These are phyloP conservation scores for Auriscalpium orientale DNA, from an alignment of 768 basidiomycete genomes.

Conservation along the genomic window DNA sequence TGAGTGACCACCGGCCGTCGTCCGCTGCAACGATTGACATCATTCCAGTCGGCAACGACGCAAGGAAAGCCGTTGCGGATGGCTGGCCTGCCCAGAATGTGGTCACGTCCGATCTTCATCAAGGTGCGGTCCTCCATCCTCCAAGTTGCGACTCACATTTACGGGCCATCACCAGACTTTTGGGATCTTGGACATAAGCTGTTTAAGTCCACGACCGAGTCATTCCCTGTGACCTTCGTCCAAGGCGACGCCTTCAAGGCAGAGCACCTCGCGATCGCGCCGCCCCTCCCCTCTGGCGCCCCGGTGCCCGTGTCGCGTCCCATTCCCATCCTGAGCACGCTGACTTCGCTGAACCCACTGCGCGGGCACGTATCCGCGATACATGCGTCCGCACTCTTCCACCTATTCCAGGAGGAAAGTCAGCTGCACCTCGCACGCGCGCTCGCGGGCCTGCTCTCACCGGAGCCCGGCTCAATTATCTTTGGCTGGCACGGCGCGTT, in stretches of 20 bases:
- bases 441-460: slow-evolving; percentile 36
- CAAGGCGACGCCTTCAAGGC: slow-evolving; percentile 48
- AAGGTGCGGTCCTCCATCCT: slow-evolving; percentile 21
- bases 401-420: slow-evolving; percentile 34
- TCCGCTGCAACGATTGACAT: background rate
- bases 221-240: slow-evolving; percentile 49
- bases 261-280: slow-evolving; percentile 27
- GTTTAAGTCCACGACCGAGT: slow-evolving; percentile 42
- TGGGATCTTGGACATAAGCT: slow-evolving; percentile 59
- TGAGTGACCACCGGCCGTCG: slow-evolving; percentile 16
- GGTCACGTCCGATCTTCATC: slow-evolving; percentile 31
- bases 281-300: slow-evolving; percentile 19
- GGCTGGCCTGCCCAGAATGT: slow-evolving; percentile 34
- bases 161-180: slow-evolving; percentile 31
- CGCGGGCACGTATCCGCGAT: slow-evolving; percentile 41
- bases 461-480: slow-evolving; percentile 36
- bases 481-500: slow-evolving; percentile 34
- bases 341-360: slow-evolving; percentile 38
- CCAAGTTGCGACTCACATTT: background rate
- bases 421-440: slow-evolving; percentile 35
- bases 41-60: slow-evolving; percentile 33
- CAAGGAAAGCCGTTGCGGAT: slow-evolving; percentile 33
- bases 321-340: slow-evolving; percentile 20
- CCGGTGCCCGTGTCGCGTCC: slow-evolving; percentile 16
- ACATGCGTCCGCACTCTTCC: slow-evolving; percentile 45